These are phyloP conservation scores for Xylaria palmicola DNA, from an alignment of 495 filamentous ascomycete species.

Conservation along the genomic window DNA sequence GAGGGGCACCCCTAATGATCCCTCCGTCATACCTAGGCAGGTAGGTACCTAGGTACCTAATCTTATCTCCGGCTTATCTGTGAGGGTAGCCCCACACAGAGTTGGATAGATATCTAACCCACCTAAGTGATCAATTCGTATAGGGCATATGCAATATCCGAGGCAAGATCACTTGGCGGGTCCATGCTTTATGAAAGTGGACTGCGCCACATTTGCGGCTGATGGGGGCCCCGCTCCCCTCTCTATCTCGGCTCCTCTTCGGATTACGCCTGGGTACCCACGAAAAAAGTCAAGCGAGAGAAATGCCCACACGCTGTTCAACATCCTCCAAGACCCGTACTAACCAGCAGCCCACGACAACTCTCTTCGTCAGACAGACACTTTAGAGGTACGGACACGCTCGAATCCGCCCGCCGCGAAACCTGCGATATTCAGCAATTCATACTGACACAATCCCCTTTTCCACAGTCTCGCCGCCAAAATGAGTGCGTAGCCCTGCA, in stretches of 20 bases:
- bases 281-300: slow-evolving; percentile 33
- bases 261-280: slow-evolving; percentile 28
- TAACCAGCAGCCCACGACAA: slow-evolving; percentile 19
- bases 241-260: slow-evolving; percentile 27
- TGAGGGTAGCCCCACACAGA: background rate
- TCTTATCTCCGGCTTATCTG: slow-evolving; percentile 8
- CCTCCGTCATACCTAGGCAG: background rate
- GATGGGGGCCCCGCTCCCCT: background rate
- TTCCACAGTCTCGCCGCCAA: slow-evolving; percentile 29
- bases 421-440: background rate
- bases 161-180: no score
- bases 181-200: no score
- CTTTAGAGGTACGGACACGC: slow-evolving; percentile 25
- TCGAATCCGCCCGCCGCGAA: background rate
- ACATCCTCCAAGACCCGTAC: slow-evolving; percentile 15
- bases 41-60: background rate
- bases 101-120: background rate
- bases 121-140: no score
- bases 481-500: slow-evolving; percentile 31
- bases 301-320: slow-evolving; percentile 23
- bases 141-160: no score
- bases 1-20: background rate
- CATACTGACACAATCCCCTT: slow-evolving; percentile 17
- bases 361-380: slow-evolving; percentile 26
- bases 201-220: slow-evolving; percentile 1